These are phyloP conservation scores for Apostasia shenzhenica DNA, from an alignment of 106 monocot genomes.

Conservation along the genomic window DNA sequence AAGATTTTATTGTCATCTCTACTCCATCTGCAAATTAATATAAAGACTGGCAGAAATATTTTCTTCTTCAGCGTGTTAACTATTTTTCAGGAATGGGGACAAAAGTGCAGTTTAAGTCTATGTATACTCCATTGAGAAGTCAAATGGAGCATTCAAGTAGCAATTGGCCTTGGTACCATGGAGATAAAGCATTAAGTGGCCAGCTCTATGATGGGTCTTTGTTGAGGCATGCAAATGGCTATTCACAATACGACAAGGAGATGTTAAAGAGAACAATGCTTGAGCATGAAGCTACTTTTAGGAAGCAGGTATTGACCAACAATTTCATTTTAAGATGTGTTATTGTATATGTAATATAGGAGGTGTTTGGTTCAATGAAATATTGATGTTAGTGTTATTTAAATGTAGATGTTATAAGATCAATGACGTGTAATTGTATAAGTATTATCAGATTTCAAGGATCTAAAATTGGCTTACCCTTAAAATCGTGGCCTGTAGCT, in stretches of 20 bases:
- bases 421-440: no score
- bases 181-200: conserved; percentile 27
- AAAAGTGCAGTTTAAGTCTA: conserved; percentile 34
- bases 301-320: conserved; percentile 56
- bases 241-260: conserved; percentile 42
- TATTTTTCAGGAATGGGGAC: conserved; percentile 56
- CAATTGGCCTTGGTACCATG: conserved; percentile 21
- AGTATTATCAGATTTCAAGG: no score
- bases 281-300: conserved; percentile 59
- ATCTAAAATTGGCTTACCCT: no score
- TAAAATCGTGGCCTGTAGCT: no score
- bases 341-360: no score
- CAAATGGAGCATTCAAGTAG: conserved; percentile 28
- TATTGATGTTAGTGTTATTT: no score
- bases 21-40: no score
- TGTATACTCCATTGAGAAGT: conserved; percentile 31
- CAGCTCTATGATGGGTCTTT: conserved; percentile 29
- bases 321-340: background rate
- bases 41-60: background rate
- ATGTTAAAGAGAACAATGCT: conserved; percentile 64
- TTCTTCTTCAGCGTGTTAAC: background rate
- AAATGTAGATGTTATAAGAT: no score
- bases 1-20: no score
- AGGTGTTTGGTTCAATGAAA: no score
- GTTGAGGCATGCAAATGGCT: conserved; percentile 22